Evolutionary conservation across 2,329 filamentous ascomycete genomes (phyloP).

Genomic region (Talaromyces pinophilus): DNA sequence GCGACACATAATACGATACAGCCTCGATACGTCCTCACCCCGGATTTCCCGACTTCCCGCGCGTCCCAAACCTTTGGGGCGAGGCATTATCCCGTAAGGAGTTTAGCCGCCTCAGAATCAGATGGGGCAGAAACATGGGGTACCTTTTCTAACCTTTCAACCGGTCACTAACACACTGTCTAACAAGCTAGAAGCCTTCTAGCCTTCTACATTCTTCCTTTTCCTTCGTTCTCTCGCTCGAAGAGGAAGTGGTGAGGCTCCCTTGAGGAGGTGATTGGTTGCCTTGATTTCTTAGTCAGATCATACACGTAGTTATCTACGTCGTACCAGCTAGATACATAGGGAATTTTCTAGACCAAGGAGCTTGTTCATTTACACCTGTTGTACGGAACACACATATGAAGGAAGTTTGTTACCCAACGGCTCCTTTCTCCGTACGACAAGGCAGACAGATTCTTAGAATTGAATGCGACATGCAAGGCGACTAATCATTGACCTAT

Average conservation of each 20-base stretch:
- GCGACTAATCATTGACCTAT: background rate
- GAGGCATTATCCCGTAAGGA: background rate
- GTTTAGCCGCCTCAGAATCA: background rate
- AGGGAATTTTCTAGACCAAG: background rate
- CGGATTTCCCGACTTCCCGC: conserved; percentile 2
- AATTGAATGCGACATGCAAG: background rate
- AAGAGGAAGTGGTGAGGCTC: background rate
- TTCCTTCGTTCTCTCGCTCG: background rate
- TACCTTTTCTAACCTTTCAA: background rate
- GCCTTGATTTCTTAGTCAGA: conserved; percentile 1
- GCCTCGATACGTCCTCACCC: background rate
- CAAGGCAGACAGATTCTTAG: background rate
- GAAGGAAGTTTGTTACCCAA: background rate
- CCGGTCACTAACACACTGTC: too few relatives aligned
- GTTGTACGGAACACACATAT: background rate
- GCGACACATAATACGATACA: background rate
- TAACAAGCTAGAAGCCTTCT: background rate
- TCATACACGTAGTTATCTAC: background rate
- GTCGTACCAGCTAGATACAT: background rate
- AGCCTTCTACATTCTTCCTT: conserved; percentile 7
- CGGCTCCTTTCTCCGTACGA: background rate
- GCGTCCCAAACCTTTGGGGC: background rate
- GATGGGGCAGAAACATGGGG: background rate
- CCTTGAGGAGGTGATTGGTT: background rate
- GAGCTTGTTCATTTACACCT: background rate